Conservation (phyloP, 176 grass and related monocot genomes). For the Phragmites australis region DNA sequence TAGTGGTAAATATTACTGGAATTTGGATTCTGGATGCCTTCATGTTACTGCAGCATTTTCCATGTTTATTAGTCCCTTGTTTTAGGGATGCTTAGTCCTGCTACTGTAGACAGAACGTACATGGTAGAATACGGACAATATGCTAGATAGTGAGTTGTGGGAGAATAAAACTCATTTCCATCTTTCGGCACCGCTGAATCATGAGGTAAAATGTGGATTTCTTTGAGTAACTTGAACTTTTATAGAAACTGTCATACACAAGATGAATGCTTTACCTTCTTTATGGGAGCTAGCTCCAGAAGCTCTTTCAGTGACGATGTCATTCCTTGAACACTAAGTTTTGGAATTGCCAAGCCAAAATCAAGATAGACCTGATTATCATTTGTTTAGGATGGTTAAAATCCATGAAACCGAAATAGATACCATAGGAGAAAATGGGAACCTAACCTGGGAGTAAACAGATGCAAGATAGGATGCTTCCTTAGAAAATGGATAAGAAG, state of each 20-base stretch:
- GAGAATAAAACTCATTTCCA: not conserved
- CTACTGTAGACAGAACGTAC: not conserved
- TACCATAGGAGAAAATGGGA: not conserved
- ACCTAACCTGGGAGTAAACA: slow-evolving; percentile 86
- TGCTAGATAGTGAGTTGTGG: not conserved
- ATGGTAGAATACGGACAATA: not conserved
- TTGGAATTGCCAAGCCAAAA: slow-evolving; percentile 94
- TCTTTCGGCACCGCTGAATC: not conserved
- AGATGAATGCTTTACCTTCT: slow-evolving; percentile 64
- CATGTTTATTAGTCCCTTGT: not conserved
- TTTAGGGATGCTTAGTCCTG: not conserved
- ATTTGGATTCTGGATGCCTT: not conserved
- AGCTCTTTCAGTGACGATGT: slow-evolving; percentile 82
- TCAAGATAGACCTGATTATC: slow-evolving; percentile 87
- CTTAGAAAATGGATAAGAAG: slow-evolving; percentile 96
- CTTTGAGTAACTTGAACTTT: not conserved
- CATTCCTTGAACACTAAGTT: slow-evolving; percentile 99
- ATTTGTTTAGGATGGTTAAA: slow-evolving; percentile 27
- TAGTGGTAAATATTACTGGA: not conserved
- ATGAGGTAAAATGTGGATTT: slow-evolving; percentile 7
- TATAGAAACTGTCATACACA: slow-evolving; percentile 15
- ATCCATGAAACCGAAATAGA: slow-evolving; percentile 3
- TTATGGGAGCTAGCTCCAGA: slow-evolving; percentile 77
- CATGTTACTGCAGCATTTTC: not conserved
- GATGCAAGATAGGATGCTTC: slow-evolving; percentile 99